Base-by-base conservation (phyloP, 1,284 basidiomycete genomes). In the Naganishia cerealis region DNA sequence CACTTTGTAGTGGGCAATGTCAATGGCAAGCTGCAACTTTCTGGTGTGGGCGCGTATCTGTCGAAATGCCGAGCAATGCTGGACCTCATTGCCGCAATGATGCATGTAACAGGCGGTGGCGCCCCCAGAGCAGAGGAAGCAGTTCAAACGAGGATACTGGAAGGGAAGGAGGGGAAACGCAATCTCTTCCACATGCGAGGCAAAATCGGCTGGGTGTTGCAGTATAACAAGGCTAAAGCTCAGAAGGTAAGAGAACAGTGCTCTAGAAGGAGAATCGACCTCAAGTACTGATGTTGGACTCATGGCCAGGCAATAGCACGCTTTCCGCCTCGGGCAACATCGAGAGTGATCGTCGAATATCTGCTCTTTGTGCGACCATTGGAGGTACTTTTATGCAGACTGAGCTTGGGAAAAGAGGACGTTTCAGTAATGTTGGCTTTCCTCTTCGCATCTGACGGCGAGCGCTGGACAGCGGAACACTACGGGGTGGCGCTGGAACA, bases 121-220 rank as follows among this genome's bases (percentile, higher is more conserved):
- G 36, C 55, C 2, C 55, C 55, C 2, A 7, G 55, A 3, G 55
- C 55, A 9, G 36, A 57, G 40, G 55, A 57, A 21, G 55, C 55
- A 2, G 21, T 57, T 40, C 55, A 39, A 1, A 57, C 55, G 15
- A 39, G 36, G 5, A 57, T 57, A 6, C 16, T 57, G 55, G 38
- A 57, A 18, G 55, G 55, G 5, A 57, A 40, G 5, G 38, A 57
- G 15, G 33, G 12, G 1, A 4, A 24, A 21, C 33, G 55, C 6
- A 57, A 57, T 21, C 13, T 57, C 18, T 57, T 39, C 18, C 40
- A 16, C 12, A 40, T 57, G 15, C 55, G 55, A 24, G 55, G 38
- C 5, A 57, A 40, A n/a, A 40, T 57, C 7, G 33, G 36, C 13
- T 57, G 55, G 55, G 12, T 40, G 3, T 24, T 57, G 33, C 2